Percentiles rank a stretch among this genome's conserved stretches.
phyloP scores from a whole-genome alignment of 1,139 yeast species.

The Candida sanyaensis region DNA sequence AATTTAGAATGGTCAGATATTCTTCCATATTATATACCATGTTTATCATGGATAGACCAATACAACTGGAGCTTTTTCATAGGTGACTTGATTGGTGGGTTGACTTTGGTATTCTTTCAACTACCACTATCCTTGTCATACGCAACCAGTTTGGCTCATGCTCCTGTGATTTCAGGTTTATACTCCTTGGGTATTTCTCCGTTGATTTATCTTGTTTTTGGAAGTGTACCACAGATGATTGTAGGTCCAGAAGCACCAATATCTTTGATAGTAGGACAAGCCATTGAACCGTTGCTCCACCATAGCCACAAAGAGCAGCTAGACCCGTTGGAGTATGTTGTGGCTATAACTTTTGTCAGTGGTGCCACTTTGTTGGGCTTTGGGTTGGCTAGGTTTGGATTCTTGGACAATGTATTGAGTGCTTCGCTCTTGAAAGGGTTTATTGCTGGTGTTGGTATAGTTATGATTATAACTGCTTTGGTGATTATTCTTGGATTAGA shows the following conservation, averaged over 20 bases:
- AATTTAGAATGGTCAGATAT: conserved; percentile 29
- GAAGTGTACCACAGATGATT: conserved; percentile 94
- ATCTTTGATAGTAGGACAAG: conserved; percentile 88
- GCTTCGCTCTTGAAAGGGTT: conserved; percentile 85
- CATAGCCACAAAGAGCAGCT: conserved; percentile 46
- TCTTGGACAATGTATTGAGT: conserved; percentile 82
- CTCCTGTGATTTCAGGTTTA: conserved; percentile 85
- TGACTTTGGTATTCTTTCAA: conserved; percentile 88
- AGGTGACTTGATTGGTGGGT: conserved; percentile 83
- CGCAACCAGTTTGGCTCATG: conserved; percentile 88
- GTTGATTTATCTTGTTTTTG: conserved; percentile 74
- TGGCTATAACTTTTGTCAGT: conserved; percentile 72
- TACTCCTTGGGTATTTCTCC: conserved; percentile 85
- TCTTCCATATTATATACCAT: conserved; percentile 76
- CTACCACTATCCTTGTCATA: conserved; percentile 87
- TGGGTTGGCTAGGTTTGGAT: conserved; percentile 85
- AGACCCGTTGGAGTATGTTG: conserved; percentile 67
- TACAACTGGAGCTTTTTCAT: conserved; percentile 55
- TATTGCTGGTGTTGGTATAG: conserved; percentile 89
- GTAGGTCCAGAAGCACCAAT: conserved; percentile 98
- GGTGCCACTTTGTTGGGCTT: conserved; percentile 76
- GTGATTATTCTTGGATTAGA: conserved; percentile 73
- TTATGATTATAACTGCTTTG: conserved; percentile 79
- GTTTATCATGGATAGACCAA: conserved; percentile 73
- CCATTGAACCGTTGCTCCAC: conserved; percentile 67